Conservation (phyloP, 2,329 filamentous ascomycete genomes). For the Pseudogymnoascus sp. region DNA sequence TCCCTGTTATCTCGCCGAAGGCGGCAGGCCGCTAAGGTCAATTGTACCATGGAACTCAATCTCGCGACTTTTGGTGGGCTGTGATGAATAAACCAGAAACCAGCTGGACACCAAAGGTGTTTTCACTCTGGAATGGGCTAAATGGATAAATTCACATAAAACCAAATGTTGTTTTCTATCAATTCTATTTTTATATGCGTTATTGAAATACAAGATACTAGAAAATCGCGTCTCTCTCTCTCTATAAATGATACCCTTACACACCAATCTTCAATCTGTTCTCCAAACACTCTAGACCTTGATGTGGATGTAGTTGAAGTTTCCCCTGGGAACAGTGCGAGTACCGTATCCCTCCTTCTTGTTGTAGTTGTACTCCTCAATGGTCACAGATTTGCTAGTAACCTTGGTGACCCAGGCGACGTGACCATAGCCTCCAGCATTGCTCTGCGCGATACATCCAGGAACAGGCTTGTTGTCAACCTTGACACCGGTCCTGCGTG, state of each 20-base stretch:
- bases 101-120: neutral
- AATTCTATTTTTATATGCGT: neutral
- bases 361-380: conserved; percentile 14
- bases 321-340: conserved; percentile 9
- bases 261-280: neutral
- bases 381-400: conserved; percentile 2
- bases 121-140: neutral
- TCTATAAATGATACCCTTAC: neutral
- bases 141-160: neutral
- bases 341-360: neutral
- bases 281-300: neutral
- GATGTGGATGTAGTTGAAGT: conserved; percentile 13
- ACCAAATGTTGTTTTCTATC: neutral
- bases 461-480: conserved; percentile 13
- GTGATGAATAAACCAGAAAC: neutral
- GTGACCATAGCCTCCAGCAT: conserved; percentile 11
- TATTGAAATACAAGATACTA: neutral
- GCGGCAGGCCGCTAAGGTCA: neutral
- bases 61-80: neutral
- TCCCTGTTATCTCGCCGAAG: too few species aligned
- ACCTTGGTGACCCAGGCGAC: conserved; percentile 12
- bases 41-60: neutral
- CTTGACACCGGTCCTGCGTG: neutral
- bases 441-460: conserved; percentile 13
- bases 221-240: neutral